phyloP scores from a whole-genome alignment of 2,329 filamentous ascomycete species.

The Colletotrichum navitas region DNA sequence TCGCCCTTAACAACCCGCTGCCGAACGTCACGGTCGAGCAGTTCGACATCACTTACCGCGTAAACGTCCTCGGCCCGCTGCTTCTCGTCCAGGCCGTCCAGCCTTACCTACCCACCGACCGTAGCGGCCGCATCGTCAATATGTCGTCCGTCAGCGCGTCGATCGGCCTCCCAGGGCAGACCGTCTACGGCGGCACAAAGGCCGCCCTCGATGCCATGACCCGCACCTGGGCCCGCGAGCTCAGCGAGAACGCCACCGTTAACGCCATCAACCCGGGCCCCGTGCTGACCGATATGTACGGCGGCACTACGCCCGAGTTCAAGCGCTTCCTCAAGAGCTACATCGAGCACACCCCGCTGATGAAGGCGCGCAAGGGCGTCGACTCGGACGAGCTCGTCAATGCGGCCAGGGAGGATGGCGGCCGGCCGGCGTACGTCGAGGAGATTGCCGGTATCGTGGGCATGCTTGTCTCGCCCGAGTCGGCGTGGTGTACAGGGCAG shows the following conservation, averaged over 20 bases:
- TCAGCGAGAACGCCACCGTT: slow-evolving; percentile 65
- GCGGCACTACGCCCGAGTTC: slow-evolving; percentile 57
- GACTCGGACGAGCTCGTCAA: slow-evolving; percentile 74
- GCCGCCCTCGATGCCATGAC: slow-evolving; percentile 71
- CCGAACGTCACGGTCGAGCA: slow-evolving; percentile 73
- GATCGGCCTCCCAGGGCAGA: slow-evolving; percentile 66
- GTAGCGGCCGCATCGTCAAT: slow-evolving; percentile 69
- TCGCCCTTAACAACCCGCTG: slow-evolving; percentile 73
- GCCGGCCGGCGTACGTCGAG: slow-evolving; percentile 72
- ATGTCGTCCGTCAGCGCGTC: slow-evolving; percentile 67
- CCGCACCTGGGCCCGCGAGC: slow-evolving; percentile 69
- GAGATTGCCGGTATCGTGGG: slow-evolving; percentile 83
- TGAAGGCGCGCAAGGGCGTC: slow-evolving; percentile 69
- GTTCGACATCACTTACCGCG: slow-evolving; percentile 78
- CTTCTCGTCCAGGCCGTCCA: slow-evolving; percentile 80
- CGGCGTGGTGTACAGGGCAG: slow-evolving; percentile 83
- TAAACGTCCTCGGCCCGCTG: slow-evolving; percentile 87
- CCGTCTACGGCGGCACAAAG: slow-evolving; percentile 70
- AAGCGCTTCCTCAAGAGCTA: slow-evolving; percentile 57
- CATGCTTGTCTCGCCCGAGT: slow-evolving; percentile 80
- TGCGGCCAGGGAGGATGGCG: slow-evolving; percentile 66
- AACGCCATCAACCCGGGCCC: slow-evolving; percentile 71
- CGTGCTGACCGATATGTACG: slow-evolving; percentile 67
- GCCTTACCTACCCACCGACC: slow-evolving; percentile 77
- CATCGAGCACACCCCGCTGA: slow-evolving; percentile 70